phyloP scores from a whole-genome alignment of 371 early-diverging fungal genomes.

The Lichtheimia ramosa region DNA sequence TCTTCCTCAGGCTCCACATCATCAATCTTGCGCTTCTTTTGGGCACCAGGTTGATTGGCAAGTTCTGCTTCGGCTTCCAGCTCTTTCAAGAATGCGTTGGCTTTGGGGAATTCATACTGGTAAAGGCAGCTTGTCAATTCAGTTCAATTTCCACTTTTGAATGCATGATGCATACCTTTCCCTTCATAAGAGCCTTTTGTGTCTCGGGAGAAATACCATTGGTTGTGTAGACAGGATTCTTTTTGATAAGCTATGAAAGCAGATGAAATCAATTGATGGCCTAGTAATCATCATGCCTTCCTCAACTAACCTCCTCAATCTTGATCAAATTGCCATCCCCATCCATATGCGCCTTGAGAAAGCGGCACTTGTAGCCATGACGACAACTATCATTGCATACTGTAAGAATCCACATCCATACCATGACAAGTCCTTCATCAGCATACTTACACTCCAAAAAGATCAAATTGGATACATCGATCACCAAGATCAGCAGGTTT shows the following conservation, averaged over 20 bases:
- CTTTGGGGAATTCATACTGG: conserved; percentile 50
- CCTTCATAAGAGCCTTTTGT: conserved; percentile 49
- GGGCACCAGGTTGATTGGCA: conserved; percentile 22
- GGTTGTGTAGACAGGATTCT: conserved; percentile 27
- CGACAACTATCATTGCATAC: conserved; percentile 43
- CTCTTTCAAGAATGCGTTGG: conserved; percentile 44
- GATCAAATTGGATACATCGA: conserved; percentile 71
- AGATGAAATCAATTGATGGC: background rate
- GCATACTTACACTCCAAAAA: conserved; percentile 68
- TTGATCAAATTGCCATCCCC: conserved; percentile 48
- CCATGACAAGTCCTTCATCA: background rate
- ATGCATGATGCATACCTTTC: conserved; percentile 19
- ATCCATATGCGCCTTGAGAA: conserved; percentile 66
- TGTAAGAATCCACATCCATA: background rate
- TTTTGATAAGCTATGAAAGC: conserved; percentile 20
- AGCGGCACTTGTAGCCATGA: conserved; percentile 82
- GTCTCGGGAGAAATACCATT: conserved; percentile 47
- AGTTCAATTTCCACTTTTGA: background rate
- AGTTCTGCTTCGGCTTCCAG: conserved; percentile 21
- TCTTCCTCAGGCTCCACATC: conserved; percentile 3
- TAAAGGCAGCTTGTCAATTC: background rate
- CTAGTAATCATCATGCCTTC: background rate
- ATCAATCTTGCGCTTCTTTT: conserved; percentile 26
- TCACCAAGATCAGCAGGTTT: conserved; percentile 77
- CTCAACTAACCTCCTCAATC: conserved; percentile 45